phyloP scores from a whole-genome alignment of 257 asterid species.

The Solanum lycopersicoides region DNA sequence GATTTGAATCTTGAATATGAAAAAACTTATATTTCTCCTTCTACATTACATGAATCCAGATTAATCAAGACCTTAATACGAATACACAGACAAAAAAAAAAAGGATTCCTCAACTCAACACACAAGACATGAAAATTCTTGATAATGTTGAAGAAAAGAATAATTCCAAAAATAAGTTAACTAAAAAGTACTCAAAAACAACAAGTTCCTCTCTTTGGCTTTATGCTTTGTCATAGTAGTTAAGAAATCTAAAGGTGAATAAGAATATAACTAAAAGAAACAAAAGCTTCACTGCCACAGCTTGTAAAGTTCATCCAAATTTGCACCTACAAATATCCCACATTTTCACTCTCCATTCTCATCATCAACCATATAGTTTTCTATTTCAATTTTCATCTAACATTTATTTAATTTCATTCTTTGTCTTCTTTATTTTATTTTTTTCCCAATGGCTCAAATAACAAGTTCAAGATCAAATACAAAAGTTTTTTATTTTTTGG shows the following conservation, averaged over 20 bases:
- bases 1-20: neutral
- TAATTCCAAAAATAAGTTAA: slow-evolving; percentile 8
- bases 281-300: slow-evolving; percentile 41
- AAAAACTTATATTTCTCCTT: neutral
- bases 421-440: neutral
- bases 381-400: neutral
- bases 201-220: neutral
- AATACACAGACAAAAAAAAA: neutral
- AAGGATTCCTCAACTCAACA: slow-evolving; percentile 24
- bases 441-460: slow-evolving; percentile 36
- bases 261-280: slow-evolving; percentile 21
- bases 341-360: neutral
- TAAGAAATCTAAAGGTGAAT: slow-evolving; percentile 33
- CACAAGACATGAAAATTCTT: slow-evolving; percentile 33
- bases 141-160: slow-evolving; percentile 53
- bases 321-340: slow-evolving; percentile 46
- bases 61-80: neutral
- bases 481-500: slow-evolving; percentile 4
- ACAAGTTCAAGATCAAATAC: neutral
- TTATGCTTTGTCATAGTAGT: slow-evolving; percentile 38
- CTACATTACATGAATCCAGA: neutral
- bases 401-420: neutral
- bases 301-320: slow-evolving; percentile 16
- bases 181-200: slow-evolving; percentile 18
- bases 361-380: neutral